Conservation (phyloP, 148 eudicot species). For the Oxyria digyna region DNA sequence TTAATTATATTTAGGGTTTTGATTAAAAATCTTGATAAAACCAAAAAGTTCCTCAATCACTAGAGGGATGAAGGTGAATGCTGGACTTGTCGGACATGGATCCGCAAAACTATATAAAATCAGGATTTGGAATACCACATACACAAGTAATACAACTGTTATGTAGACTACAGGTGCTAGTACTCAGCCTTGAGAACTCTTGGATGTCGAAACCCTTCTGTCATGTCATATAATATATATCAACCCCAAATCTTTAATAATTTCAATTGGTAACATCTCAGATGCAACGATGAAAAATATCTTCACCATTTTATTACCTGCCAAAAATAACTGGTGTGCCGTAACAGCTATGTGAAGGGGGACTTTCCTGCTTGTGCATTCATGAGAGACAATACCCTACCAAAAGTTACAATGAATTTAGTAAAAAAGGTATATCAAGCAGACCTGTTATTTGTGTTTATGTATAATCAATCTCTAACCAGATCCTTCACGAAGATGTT, state of each 20-base stretch:
- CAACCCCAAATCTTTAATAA: background rate
- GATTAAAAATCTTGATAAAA: background rate
- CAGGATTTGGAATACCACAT: background rate
- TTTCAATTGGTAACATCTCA: background rate
- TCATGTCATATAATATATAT: background rate
- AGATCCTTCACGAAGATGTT: conserved; percentile 98
- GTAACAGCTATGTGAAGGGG: conserved; percentile 81
- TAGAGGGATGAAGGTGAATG: background rate
- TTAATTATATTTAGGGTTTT: background rate
- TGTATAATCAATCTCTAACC: conserved; percentile 36
- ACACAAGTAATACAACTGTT: background rate
- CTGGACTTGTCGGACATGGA: background rate
- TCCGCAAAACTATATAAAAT: background rate
- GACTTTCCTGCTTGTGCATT: conserved; percentile 64
- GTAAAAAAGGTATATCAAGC: background rate
- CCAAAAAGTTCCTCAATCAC: background rate
- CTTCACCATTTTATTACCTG: conserved; percentile 37
- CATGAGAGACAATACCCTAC: conserved; percentile 93
- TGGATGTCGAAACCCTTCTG: background rate
- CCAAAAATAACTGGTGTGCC: conserved; percentile 85
- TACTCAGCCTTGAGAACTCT: background rate
- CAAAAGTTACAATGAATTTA: conserved; percentile 9
- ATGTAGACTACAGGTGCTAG: background rate
- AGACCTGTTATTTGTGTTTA: background rate
- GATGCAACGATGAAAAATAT: background rate